phyloP scores from a whole-genome alignment of 352 stramenopile genomes.

The Plasmopara halstedii region DNA sequence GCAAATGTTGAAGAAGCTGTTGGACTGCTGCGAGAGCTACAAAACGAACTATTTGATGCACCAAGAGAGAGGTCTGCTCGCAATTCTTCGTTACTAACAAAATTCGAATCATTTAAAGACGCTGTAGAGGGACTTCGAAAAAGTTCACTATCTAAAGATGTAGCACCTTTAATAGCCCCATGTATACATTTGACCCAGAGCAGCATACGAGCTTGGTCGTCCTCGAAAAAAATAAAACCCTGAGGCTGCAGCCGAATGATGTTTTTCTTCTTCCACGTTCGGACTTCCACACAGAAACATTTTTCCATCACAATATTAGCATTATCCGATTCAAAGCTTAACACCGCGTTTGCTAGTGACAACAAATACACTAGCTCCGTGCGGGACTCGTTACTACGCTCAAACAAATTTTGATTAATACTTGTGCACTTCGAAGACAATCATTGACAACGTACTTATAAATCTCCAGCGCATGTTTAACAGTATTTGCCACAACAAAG shows the following conservation, averaged over 20 bases:
- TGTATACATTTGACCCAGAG: slow-evolving; percentile 76
- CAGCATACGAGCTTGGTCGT: slow-evolving; percentile 58
- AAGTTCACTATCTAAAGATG: slow-evolving; percentile 29
- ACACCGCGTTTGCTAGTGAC: slow-evolving; percentile 40
- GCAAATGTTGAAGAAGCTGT: not conserved
- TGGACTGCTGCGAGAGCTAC: slow-evolving; percentile 6
- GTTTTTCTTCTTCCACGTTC: slow-evolving; percentile 63
- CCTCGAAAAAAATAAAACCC: slow-evolving; percentile 66
- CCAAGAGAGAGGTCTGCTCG: slow-evolving; percentile 1
- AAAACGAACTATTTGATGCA: slow-evolving; percentile 2
- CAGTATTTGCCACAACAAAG: slow-evolving; percentile 45
- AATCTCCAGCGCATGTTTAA: slow-evolving; percentile 49
- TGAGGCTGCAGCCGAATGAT: slow-evolving; percentile 51
- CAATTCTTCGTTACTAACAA: slow-evolving; percentile 19
- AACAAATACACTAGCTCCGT: slow-evolving; percentile 53
- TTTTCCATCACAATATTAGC: slow-evolving; percentile 65
- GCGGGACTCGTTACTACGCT: slow-evolving; percentile 36
- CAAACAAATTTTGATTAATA: not conserved
- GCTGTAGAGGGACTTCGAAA: slow-evolving; percentile 20
- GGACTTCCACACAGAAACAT: slow-evolving; percentile 65
- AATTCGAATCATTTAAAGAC: slow-evolving; percentile 10
- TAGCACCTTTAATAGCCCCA: slow-evolving; percentile 48
- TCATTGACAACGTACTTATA: slow-evolving; percentile 28
- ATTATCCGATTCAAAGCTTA: slow-evolving; percentile 66
- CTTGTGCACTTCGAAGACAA: not conserved